A percentile compares a stretch with the other conserved stretches of the same genome.
Evolutionary conservation across 1,139 yeast genomes (phyloP).

Genomic region (Barnettozyma hawaiiensis): DNA sequence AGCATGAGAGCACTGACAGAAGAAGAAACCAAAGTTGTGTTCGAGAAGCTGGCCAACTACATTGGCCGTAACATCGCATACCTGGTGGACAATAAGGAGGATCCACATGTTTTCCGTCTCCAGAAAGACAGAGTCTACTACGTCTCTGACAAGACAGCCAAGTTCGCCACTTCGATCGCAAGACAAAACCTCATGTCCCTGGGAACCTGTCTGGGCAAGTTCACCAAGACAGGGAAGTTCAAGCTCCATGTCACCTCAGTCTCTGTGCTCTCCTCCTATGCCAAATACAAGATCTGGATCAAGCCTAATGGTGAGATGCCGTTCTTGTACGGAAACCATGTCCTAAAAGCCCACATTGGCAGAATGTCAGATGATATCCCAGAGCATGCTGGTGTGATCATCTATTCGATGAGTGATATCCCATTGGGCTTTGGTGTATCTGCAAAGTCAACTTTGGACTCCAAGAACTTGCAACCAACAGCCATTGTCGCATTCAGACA

Average conservation of each 20-base stretch:
- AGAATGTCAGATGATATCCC: slow-evolving; percentile 97
- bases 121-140: slow-evolving; percentile 97
- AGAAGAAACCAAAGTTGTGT: slow-evolving; percentile 93
- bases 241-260: slow-evolving; percentile 91
- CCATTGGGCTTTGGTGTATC: slow-evolving; percentile 96
- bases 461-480: slow-evolving; percentile 84
- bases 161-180: slow-evolving; percentile 84
- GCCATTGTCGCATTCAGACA: slow-evolving; percentile 95
- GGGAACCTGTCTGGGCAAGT: slow-evolving; percentile 92
- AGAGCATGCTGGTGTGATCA: slow-evolving; percentile 93
- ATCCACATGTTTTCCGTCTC: slow-evolving; percentile 89
- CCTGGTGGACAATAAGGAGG: slow-evolving; percentile 80
- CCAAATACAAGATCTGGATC: slow-evolving; percentile 94
- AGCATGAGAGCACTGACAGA: slow-evolving; percentile 92
- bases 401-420: slow-evolving; percentile 85
- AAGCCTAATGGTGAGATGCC: slow-evolving; percentile 99
- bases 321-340: slow-evolving; percentile 91
- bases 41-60: slow-evolving; percentile 92
- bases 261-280: slow-evolving; percentile 75
- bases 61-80: slow-evolving; percentile 91
- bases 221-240: slow-evolving; percentile 96
- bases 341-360: slow-evolving; percentile 93
- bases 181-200: slow-evolving; percentile 87
- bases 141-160: slow-evolving; percentile 77
- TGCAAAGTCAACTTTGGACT: slow-evolving; percentile 88